Base-by-base conservation (phyloP, 2,329 filamentous ascomycete genomes). In the Fusarium globosum region DNA sequence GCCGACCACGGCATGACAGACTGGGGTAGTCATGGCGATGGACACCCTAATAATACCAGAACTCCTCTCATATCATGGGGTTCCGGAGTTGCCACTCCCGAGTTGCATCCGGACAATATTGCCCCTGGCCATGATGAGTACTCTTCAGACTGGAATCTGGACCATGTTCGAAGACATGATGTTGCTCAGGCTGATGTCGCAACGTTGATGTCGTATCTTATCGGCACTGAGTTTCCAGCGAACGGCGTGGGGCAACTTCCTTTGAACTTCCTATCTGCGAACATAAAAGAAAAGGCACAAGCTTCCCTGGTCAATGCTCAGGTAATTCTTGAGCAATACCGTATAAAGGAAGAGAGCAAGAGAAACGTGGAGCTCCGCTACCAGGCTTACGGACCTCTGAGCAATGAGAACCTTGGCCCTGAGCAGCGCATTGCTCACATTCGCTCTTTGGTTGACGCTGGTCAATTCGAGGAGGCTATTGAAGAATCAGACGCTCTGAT, bases 1-100 rank as follows among this genome's bases (percentile, higher is more conserved):
- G 96, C 96, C 13, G 96, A 99, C 79, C 96, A 99, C 81, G 96
- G 96, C 23, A 99, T 99, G 96, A 98, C 94, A 79, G 96, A 99
- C 82, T 98, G 93, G 92, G 96, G 97, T n/a, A 98, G 95, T 77
- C 97, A 99, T 81, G 97, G 97, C 42, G 96, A 99, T 81, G 96
- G 96, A 13, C 95, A 99, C 82, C 96, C 96, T 1, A 94, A 99
- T 81, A 99, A 98, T 78, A 99, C 96, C 7, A 90, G 96, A 57
- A 99, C 96, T 2, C 96, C 96, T 2, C 85, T 99, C 38, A 94
- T 99, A 75, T 91, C 89, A 6, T 99, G 96, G 96, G 96, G 96
- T 16, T 94, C 96, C 61, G 96, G 96, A 14, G 90, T 98, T 43
- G 94, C 95, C 7, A 88, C 89, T 72, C 96, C 96, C 2, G 85